Percentiles rank a stretch among this genome's conserved stretches.
phyloP scores from a whole-genome alignment of 495 filamentous ascomycete species.

The Saxophila tyrrhenica region DNA sequence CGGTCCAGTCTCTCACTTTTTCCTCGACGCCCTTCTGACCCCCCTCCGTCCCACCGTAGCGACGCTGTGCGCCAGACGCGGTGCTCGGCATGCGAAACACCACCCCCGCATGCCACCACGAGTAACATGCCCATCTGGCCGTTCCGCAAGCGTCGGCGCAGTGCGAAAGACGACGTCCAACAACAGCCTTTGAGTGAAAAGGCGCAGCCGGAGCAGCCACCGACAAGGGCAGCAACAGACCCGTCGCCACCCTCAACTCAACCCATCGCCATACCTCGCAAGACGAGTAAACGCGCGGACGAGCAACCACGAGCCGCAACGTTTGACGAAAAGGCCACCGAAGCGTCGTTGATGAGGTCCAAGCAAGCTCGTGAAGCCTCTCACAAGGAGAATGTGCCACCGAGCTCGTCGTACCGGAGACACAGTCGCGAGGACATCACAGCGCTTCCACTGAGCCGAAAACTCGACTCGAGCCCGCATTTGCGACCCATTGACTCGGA shows the following conservation, averaged over 20 bases:
- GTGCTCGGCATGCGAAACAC: background rate
- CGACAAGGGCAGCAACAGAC: background rate
- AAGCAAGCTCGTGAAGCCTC: background rate
- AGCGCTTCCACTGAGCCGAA: slow-evolving; percentile 25
- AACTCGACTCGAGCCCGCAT: slow-evolving; percentile 29
- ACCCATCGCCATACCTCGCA: background rate
- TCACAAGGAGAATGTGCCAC: slow-evolving; percentile 14
- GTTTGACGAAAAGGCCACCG: slow-evolving; percentile 1
- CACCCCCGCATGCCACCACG: background rate
- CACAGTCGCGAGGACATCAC: slow-evolving; percentile 30
- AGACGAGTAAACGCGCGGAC: background rate
- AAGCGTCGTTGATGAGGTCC: background rate
- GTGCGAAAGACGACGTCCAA: background rate
- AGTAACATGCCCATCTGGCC: slow-evolving; percentile 13
- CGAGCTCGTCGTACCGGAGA: background rate
- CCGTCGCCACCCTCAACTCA: background rate
- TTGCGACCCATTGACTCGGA: slow-evolving; percentile 30
- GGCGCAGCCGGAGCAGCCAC: background rate
- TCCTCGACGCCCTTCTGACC: too few species aligned
- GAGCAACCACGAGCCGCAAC: background rate
- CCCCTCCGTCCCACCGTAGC: too few species aligned
- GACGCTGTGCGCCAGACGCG: background rate
- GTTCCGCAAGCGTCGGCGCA: slow-evolving; percentile 14
- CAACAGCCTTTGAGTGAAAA: background rate
- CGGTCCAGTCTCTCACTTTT: background rate